Percentiles rank a stretch among this genome's conserved stretches.
Evolutionary conservation across 2,329 filamentous ascomycete genomes (phyloP).

Genomic region (Xylariaceae sp.): DNA sequence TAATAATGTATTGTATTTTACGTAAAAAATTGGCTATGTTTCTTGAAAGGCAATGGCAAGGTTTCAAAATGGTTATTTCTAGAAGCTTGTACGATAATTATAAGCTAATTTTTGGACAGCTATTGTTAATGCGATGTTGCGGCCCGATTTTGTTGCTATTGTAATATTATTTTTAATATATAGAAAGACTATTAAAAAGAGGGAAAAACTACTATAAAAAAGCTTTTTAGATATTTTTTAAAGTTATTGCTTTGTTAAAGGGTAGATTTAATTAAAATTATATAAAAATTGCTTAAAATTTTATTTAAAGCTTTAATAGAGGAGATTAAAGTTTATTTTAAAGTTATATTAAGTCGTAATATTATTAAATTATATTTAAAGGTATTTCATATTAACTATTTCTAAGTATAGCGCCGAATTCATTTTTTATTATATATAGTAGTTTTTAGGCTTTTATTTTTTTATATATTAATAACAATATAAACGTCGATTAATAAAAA

Average conservation of each 20-base stretch:
- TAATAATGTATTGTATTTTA: background rate
- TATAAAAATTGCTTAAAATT: background rate
- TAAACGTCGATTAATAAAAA: background rate
- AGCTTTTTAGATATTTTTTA: background rate
- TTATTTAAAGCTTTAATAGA: background rate
- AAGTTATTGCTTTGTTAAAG: background rate
- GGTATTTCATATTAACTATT: background rate
- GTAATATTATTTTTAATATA: background rate
- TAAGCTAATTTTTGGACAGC: background rate
- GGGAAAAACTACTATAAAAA: background rate
- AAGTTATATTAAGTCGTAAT: background rate
- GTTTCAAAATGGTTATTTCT: too few species aligned
- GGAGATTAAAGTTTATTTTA: background rate
- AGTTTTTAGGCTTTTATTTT: background rate
- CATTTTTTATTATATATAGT: background rate
- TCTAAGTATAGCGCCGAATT: background rate
- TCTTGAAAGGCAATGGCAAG: background rate
- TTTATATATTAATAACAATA: background rate
- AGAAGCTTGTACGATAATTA: too few species aligned
- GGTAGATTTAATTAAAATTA: background rate
- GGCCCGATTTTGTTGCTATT: background rate
- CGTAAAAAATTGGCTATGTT: background rate
- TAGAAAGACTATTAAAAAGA: background rate
- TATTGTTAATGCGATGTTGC: background rate
- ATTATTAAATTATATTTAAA: background rate